Base-by-base conservation (phyloP, 129 eudicot species). In the Flaveria brownii region DNA sequence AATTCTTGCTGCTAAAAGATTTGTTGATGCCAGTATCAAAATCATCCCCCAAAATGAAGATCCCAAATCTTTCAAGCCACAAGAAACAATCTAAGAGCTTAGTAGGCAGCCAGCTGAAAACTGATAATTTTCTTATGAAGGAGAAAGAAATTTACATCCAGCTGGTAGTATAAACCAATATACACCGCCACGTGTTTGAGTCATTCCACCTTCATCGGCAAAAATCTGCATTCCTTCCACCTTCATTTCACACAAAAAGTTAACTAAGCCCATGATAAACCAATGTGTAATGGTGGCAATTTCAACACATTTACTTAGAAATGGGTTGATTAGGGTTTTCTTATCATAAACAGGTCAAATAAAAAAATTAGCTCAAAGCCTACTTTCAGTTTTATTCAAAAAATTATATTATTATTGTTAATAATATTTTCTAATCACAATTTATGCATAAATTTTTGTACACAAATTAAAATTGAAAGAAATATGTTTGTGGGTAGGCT, bases 31-130 rank as follows among this genome's bases (percentile, higher is more conserved):
- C 66, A 94, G 84, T 72, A 94, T 83, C 70, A 94, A 91, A 85
- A 73, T 83, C 98, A 94, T 91, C 57, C 98, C 98, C 98, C 98
- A 94, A 81, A 94, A 94, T 45, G 98, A 94, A 75, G 98, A 94
- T 63, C 98, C 98, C 52, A 94, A 92, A 79, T 88, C 93, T 88
- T 83, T 52, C 63, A 75, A 66, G 23, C 56, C 77, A 76, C 62
- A 77, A 80, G 23, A 75, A 30, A 68, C 9, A 15, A 71, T 10
- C 10, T 42, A 45, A n/a, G 0, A 17, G 11, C 26, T 36, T 45
- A 49, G 45, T 33, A 56, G 15, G 63, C 43, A 74, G 16, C 17
- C 43, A 74, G 16, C 17, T 23, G 39, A 51, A 61, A 57, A 68
- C 13, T 28, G 75, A 16, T 47, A 23, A 33, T 36, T 30, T 30